Base-by-base conservation (phyloP, 2,329 filamentous ascomycete species). In the Blastomyces silverae region DNA sequence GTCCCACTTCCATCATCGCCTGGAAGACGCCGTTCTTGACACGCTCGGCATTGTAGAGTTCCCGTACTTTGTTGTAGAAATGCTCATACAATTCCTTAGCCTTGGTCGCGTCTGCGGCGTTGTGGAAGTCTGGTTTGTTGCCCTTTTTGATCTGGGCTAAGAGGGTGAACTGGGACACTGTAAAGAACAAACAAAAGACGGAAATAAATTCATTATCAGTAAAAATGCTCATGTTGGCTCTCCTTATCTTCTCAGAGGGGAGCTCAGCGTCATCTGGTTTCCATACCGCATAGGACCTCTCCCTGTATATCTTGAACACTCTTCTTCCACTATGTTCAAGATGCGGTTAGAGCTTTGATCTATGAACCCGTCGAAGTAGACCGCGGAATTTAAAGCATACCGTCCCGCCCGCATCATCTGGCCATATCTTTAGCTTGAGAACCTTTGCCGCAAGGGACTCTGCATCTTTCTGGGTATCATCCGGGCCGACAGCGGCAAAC, bases 1-100 rank as follows among this genome's bases (percentile, higher is more conserved):
- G 79, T 60, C 90, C 89, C 65, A 99, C 93, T 73, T 97, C 89
- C 94, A 99, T 99, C 92, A 96, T 97, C 61, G 94, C 94, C 74
- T 96, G 93, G 76, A 99, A 99, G 39, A 93, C 87, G n/a, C 95
- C 94, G 74, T 99, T 89, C 75, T 96, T 92, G 65, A 99, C 92
- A 68, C 83, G 87, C 10, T 91, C 89, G 7, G 84, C 77, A 5
- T 80, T 76, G 75, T 97, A 96, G 2, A 86, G 82, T 63, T 87
- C 82, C 70, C 87, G 84, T 53, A 97, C 86, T 70, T 89, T 90
- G 61, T 84, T 79, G 70, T 92, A 86, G 79, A 99, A 97, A 73
- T 88, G 83, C 64, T 92, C 85, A 74, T 97, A 99, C 7, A 97
- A 82, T 67, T 84, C 84, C 71, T 87, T 90, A 31, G 93, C 94